Conservation (phyloP, 108 stramenopile genomes). For the Aurantiochytrium sp. region DNA sequence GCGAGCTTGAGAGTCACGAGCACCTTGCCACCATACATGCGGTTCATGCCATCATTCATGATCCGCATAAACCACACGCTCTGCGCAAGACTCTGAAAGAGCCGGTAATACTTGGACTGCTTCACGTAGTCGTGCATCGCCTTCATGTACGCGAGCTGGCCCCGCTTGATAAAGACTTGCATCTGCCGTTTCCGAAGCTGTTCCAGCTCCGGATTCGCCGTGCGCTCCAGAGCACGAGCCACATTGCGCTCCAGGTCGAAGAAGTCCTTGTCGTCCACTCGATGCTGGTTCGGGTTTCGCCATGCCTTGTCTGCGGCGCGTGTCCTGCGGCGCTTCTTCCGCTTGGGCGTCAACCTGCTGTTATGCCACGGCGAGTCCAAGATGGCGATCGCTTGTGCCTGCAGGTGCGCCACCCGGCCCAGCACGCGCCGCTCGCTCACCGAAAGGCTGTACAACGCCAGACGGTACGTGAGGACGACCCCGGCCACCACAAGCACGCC, state of each 20-base stretch:
- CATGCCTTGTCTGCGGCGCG: neutral
- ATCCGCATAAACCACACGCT: neutral
- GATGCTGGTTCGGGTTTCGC: neutral
- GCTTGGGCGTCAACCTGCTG: neutral
- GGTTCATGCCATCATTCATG: neutral
- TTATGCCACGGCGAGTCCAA: neutral
- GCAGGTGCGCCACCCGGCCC: neutral
- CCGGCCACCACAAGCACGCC: neutral
- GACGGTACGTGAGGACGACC: neutral
- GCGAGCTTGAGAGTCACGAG: neutral
- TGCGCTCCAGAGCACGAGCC: neutral
- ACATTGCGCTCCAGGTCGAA: neutral
- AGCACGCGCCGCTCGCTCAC: neutral
- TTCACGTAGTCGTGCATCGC: neutral
- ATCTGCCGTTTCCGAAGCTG: neutral
- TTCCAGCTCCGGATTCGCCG: neutral
- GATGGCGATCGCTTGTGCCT: neutral
- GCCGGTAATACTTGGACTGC: neutral
- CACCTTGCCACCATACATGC: neutral
- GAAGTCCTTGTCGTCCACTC: neutral
- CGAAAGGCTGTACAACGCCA: neutral
- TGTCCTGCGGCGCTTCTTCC: too few relatives aligned
- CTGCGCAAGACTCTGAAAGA: neutral
- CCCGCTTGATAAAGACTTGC: neutral
- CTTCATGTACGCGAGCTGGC: neutral